Conservation (phyloP, 2,329 filamentous ascomycete species). For the Trichoderma hamatum region DNA sequence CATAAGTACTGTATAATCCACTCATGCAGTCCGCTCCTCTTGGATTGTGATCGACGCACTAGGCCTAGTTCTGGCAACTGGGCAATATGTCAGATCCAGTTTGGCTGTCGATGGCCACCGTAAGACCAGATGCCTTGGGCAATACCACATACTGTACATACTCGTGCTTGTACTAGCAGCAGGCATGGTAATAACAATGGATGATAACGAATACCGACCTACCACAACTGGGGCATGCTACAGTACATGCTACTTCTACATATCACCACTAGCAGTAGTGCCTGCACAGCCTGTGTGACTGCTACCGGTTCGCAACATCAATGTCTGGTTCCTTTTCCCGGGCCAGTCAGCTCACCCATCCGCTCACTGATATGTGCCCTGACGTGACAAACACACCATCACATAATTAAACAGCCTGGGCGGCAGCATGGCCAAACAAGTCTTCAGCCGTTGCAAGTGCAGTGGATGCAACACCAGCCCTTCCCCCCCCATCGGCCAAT, state of each 20-base stretch:
- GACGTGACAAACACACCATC: slow-evolving; percentile 23
- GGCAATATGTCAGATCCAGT: slow-evolving; percentile 13
- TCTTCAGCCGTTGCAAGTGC: not conserved
- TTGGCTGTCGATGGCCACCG: slow-evolving; percentile 13
- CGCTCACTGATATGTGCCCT: not conserved
- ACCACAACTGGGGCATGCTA: not conserved
- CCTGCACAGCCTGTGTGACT: not conserved
- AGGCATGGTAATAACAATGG: not conserved
- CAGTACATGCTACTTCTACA: no score
- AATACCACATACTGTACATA: not conserved
- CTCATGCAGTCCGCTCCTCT: slow-evolving; percentile 23
- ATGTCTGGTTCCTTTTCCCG: not conserved
- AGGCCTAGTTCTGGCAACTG: slow-evolving; percentile 20
- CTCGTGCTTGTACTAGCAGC: not conserved
- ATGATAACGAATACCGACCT: not conserved
- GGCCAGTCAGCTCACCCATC: not conserved
- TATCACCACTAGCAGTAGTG: not conserved
- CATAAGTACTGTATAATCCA: no score
- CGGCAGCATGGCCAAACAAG: slow-evolving; percentile 22
- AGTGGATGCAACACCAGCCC: slow-evolving; percentile 9
- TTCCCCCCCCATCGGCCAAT: slow-evolving; percentile 2
- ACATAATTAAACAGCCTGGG: slow-evolving; percentile 22
- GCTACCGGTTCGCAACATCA: not conserved
- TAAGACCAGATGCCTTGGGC: slow-evolving; percentile 9
- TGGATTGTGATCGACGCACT: slow-evolving; percentile 26